These are phyloP conservation scores for Malassezia psittaci DNA, from an alignment of 1,284 basidiomycete species.

Conservation along the genomic window DNA sequence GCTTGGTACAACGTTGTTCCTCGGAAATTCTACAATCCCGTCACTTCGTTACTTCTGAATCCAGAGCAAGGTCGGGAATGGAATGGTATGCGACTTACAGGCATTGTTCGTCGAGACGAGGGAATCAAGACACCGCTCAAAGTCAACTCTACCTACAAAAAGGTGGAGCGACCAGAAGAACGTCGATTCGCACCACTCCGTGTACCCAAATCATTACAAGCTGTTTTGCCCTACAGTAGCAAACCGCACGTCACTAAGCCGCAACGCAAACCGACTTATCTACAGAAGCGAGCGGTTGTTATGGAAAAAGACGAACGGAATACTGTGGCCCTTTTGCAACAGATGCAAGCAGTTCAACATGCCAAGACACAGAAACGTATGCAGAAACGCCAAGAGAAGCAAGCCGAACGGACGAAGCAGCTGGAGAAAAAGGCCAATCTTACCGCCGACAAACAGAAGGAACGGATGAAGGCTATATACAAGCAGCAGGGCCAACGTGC, in stretches of 20 bases:
- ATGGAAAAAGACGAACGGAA: slow-evolving; percentile 89
- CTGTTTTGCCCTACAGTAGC: slow-evolving; percentile 76
- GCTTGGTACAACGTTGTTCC: slow-evolving; percentile 96
- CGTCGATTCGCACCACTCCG: slow-evolving; percentile 85
- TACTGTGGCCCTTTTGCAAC: slow-evolving; percentile 82
- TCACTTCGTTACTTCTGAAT: slow-evolving; percentile 66
- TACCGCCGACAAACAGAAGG: slow-evolving; percentile 33
- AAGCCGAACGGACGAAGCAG: slow-evolving; percentile 20
- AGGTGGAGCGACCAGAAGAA: slow-evolving; percentile 54
- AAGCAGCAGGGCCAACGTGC: slow-evolving; percentile 31
- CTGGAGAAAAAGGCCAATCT: slow-evolving; percentile 22
- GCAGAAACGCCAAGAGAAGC: slow-evolving; percentile 23
- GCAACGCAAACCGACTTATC: slow-evolving; percentile 59
- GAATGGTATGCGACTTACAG: slow-evolving; percentile 84
- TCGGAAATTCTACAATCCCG: slow-evolving; percentile 90
- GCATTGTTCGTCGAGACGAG: slow-evolving; percentile 75
- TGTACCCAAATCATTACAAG: slow-evolving; percentile 78
- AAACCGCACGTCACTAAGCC: slow-evolving; percentile 77
- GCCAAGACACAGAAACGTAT: slow-evolving; percentile 73
- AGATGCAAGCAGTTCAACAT: slow-evolving; percentile 82
- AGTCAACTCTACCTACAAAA: slow-evolving; percentile 78
- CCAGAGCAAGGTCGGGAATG: slow-evolving; percentile 54
- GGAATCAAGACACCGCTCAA: slow-evolving; percentile 67
- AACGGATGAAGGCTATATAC: slow-evolving; percentile 39
- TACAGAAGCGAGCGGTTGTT: slow-evolving; percentile 61